phyloP scores from a whole-genome alignment of 768 basidiomycete genomes.

The Tephrocybe sp. region DNA sequence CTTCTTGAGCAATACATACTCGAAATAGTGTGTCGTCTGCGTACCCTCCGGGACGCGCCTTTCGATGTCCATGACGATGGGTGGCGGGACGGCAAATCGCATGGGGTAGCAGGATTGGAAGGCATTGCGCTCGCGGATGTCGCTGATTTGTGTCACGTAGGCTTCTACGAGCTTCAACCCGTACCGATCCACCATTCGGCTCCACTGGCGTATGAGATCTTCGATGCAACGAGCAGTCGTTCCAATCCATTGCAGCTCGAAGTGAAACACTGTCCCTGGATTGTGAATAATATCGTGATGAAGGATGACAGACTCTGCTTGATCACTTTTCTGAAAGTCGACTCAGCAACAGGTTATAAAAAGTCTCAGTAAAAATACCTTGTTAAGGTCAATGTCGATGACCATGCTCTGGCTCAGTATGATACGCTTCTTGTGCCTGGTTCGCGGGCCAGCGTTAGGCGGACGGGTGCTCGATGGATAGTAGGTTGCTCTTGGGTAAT shows the following conservation, averaged over 20 bases:
- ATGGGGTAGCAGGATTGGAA: slow-evolving; percentile 92
- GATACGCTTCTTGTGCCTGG: slow-evolving; percentile 52
- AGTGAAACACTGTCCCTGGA: slow-evolving; percentile 91
- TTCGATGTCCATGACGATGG: slow-evolving; percentile 63
- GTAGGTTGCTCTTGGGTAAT: slow-evolving; percentile 30
- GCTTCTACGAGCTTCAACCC: slow-evolving; percentile 93
- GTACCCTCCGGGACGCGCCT: slow-evolving; percentile 65
- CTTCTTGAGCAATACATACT: slow-evolving; percentile 70
- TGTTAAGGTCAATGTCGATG: slow-evolving; percentile 80
- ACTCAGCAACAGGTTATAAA: slow-evolving; percentile 1
- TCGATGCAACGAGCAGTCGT: slow-evolving; percentile 91
- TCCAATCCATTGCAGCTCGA: slow-evolving; percentile 97
- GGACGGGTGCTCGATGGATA: slow-evolving; percentile 34
- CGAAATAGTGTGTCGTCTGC: slow-evolving; percentile 71
- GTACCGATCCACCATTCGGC: slow-evolving; percentile 78
- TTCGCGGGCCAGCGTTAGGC: slow-evolving; percentile 35
- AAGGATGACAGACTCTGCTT: slow-evolving; percentile 83
- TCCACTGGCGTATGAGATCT: slow-evolving; percentile 81
- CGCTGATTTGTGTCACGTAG: slow-evolving; percentile 88
- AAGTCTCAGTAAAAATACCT: slow-evolving; percentile 36
- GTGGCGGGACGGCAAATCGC: slow-evolving; percentile 72
- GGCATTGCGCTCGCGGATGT: slow-evolving; percentile 80
- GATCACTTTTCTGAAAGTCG: slow-evolving; percentile 69
- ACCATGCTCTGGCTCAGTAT: slow-evolving; percentile 89
- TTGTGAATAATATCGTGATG: slow-evolving; percentile 97